Percentiles rank a stretch among this genome's conserved stretches.
These are phyloP conservation scores for Hevea brasiliensis DNA, from an alignment of 345 rosid genomes.

Conservation along the genomic window DNA sequence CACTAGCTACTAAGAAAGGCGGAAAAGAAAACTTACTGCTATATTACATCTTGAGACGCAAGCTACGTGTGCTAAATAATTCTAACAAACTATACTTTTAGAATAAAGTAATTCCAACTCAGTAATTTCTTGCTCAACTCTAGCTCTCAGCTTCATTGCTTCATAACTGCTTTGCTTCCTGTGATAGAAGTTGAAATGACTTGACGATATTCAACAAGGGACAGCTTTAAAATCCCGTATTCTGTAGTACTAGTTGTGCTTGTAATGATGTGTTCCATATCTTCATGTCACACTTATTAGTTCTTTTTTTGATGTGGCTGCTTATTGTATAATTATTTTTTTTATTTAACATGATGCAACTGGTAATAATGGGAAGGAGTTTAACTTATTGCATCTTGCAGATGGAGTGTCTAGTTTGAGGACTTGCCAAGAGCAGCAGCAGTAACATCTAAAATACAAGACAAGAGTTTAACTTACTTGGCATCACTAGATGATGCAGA, in stretches of 20 bases:
- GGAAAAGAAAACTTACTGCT: too few relatives aligned
- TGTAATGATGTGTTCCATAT: neutral
- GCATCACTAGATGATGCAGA: neutral
- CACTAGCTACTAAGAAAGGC: too few relatives aligned
- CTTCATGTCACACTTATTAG: neutral
- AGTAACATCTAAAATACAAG: conserved; percentile 10
- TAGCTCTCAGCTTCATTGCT: too few relatives aligned
- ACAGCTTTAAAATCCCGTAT: neutral
- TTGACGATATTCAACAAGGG: neutral
- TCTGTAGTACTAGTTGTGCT: neutral
- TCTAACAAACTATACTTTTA: too few relatives aligned
- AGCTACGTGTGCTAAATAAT: too few relatives aligned
- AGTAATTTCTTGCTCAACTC: too few relatives aligned
- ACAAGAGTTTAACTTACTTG: neutral
- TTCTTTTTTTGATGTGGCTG: too few relatives aligned
- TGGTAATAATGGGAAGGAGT: neutral
- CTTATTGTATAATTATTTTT: too few relatives aligned
- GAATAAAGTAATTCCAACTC: too few relatives aligned
- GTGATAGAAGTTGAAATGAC: too few relatives aligned
- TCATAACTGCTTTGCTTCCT: too few relatives aligned
- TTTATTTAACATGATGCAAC: neutral
- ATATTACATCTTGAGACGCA: too few relatives aligned
- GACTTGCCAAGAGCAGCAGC: conserved; percentile 18
- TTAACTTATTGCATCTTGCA: conserved; percentile 26
- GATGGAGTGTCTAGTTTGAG: conserved; percentile 92